Conservation (phyloP, 1,284 basidiomycete species). For the Papiliotrema fonsecae region DNA sequence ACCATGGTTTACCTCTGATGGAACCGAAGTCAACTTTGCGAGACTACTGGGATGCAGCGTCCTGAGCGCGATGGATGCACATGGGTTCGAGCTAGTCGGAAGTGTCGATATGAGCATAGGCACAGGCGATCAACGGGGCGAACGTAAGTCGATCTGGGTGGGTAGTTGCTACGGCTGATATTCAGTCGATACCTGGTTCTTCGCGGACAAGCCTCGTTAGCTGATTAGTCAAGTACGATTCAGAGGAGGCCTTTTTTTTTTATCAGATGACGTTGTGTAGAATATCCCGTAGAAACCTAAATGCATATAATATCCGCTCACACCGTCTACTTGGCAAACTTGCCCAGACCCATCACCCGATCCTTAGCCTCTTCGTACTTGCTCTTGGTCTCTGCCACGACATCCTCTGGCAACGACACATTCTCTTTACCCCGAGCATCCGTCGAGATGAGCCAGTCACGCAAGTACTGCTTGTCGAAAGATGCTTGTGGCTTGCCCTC, state of each 20-base stretch:
- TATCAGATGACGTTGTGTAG: too few species aligned
- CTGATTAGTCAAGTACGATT: too few species aligned
- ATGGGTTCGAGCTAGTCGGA: constrained; percentile 34
- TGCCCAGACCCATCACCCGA: constrained; percentile 55
- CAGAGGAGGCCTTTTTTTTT: too few species aligned
- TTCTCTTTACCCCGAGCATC: constrained; percentile 74
- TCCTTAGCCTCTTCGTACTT: constrained; percentile 75
- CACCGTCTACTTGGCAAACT: not conserved
- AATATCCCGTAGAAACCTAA: too few species aligned
- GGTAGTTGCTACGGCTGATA: not conserved
- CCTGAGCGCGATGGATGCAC: constrained; percentile 29
- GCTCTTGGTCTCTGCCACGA: constrained; percentile 68
- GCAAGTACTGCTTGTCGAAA: constrained; percentile 95
- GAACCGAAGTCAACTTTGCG: constrained; percentile 20
- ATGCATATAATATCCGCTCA: too few species aligned
- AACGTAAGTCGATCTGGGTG: constrained; percentile 19
- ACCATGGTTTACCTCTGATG: constrained; percentile 33
- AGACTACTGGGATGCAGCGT: constrained; percentile 25
- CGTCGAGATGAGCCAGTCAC: constrained; percentile 74
- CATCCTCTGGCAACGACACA: constrained; percentile 67
- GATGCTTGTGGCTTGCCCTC: constrained; percentile 75
- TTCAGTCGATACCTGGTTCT: constrained; percentile 44
- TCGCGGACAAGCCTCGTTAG: constrained; percentile 22
- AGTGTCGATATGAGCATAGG: constrained; percentile 34
- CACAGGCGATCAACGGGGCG: constrained; percentile 13